Evolutionary conservation across 805 yeast genomes (phyloP).

Genomic region (Zygosaccharomyces siamensis): DNA sequence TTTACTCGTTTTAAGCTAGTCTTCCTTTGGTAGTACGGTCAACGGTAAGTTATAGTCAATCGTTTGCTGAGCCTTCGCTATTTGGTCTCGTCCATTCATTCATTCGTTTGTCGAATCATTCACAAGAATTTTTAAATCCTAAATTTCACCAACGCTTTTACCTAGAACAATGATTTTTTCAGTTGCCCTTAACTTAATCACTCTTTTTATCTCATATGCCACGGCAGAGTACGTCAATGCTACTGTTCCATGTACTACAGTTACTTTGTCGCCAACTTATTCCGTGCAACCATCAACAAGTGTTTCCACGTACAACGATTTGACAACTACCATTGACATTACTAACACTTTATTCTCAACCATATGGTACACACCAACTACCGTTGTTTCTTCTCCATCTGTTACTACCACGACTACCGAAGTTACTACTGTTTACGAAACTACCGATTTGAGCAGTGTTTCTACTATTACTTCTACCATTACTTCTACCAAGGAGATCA

Average conservation of each 20-base stretch:
- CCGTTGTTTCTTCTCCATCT: constrained; percentile 10
- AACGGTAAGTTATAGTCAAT: not conserved
- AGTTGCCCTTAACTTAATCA: constrained; percentile 9
- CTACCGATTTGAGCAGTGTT: constrained; percentile 13
- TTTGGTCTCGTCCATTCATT: constrained; percentile 27
- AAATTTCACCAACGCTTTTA: constrained; percentile 3
- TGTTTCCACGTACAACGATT: constrained; percentile 21
- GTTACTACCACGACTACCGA: constrained; percentile 15
- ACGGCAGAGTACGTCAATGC: constrained; percentile 20
- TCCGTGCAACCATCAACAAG: constrained; percentile 18
- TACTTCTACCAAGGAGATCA: constrained; percentile 17
- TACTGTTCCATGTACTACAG: constrained; percentile 16
- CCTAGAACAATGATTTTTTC: constrained; percentile 11
- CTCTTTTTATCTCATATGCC: constrained; percentile 14
- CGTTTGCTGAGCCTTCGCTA: constrained; percentile 15
- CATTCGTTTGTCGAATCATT: not conserved
- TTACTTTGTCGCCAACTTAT: constrained; percentile 23
- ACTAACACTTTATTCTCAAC: constrained; percentile 25
- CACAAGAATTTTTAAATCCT: not conserved
- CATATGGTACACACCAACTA: constrained; percentile 18
- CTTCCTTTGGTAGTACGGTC: not conserved
- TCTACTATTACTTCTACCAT: constrained; percentile 25
- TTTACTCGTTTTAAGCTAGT: not conserved
- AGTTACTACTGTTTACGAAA: constrained; percentile 15
- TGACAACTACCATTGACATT: constrained; percentile 24